phyloP scores from a whole-genome alignment of 2,329 filamentous ascomycete genomes.

The Helotiales sp. region DNA sequence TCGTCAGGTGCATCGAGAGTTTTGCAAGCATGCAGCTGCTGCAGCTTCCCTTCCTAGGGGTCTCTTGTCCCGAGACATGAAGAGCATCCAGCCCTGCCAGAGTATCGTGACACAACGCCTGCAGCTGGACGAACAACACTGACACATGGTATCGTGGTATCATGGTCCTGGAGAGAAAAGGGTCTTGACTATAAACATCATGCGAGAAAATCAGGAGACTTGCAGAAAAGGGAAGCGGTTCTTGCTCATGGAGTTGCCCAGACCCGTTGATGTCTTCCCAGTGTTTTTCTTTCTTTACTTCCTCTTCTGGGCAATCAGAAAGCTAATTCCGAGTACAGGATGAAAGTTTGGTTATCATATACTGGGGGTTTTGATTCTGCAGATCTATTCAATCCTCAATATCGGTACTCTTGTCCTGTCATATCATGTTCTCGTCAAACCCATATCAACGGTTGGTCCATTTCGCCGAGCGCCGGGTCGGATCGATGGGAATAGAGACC shows the following conservation, averaged over 20 bases:
- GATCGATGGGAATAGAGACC: neutral
- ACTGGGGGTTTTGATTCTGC: no score
- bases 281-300: neutral
- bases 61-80: neutral
- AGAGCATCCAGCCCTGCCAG: neutral
- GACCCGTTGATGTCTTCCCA: neutral
- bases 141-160: conserved; percentile 4
- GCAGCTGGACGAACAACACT: neutral
- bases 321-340: neutral
- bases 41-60: neutral
- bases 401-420: neutral
- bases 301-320: neutral
- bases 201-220: conserved; percentile 4
- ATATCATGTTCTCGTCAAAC: neutral
- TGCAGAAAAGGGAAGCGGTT: neutral
- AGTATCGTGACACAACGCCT: neutral
- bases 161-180: neutral
- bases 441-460: neutral
- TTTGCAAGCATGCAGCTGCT: neutral
- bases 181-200: neutral
- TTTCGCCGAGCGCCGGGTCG: conserved; percentile 13
- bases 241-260: neutral
- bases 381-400: neutral
- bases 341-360: no score
- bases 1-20: neutral